phyloP scores from a whole-genome alignment of 2,329 filamentous ascomycete genomes.

The Cladophialophora yegresii region DNA sequence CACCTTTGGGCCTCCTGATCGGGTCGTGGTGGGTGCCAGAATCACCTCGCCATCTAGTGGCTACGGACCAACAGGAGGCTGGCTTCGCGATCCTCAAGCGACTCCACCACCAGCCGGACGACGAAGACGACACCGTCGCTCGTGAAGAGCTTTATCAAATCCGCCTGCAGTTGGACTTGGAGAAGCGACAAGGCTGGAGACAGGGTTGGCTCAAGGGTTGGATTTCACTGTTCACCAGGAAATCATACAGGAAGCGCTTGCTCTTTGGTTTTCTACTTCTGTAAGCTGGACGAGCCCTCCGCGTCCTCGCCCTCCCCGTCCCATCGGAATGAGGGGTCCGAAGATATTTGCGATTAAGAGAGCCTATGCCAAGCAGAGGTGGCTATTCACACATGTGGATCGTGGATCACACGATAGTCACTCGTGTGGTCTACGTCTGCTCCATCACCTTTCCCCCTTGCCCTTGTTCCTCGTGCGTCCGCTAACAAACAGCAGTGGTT shows the following conservation, averaged over 20 bases:
- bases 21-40: slow-evolving; percentile 24
- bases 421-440: too few relatives aligned
- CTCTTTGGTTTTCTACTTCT: slow-evolving; percentile 29
- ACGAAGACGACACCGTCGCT: slow-evolving; percentile 44
- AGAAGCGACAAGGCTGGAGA: slow-evolving; percentile 26
- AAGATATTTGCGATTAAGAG: too few relatives aligned
- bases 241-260: slow-evolving; percentile 29
- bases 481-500: slow-evolving; percentile 12
- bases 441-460: too few relatives aligned
- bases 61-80: slow-evolving; percentile 18
- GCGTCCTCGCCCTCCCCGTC: too few relatives aligned
- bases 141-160: slow-evolving; percentile 46
- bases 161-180: slow-evolving; percentile 27
- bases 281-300: slow-evolving; percentile 31
- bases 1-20: slow-evolving; percentile 16
- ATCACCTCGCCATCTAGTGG: slow-evolving; percentile 17
- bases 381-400: too few relatives aligned
- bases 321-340: too few relatives aligned
- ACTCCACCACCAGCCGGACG: slow-evolving; percentile 35
- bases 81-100: slow-evolving; percentile 18
- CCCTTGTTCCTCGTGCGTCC: not conserved
- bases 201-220: slow-evolving; percentile 27
- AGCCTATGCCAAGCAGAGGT: too few relatives aligned
- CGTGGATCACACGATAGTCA: too few relatives aligned
- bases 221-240: slow-evolving; percentile 25